Base-by-base conservation (phyloP, 768 basidiomycete species). In the Mycena indigotica region DNA sequence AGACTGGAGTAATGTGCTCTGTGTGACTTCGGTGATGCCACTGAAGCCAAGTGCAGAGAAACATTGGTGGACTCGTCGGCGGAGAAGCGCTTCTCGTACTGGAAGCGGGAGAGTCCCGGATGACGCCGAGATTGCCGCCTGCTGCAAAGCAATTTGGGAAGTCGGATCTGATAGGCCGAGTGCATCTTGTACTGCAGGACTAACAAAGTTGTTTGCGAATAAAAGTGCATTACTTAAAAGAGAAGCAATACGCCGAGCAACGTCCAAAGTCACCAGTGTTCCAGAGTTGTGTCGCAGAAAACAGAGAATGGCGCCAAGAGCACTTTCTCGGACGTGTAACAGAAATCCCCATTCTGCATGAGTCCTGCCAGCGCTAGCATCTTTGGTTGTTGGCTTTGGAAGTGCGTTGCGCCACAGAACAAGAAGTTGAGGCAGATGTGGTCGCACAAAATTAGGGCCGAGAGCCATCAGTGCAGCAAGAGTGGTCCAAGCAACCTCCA, bases 331-430 rank as follows among this genome's bases (percentile, higher is more conserved):
- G 19, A 98, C 91, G 57, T 92, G 87, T 6, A 98, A 78, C 2
- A 99, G 78, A 74, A 98, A 99, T 32, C 83, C 80, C 94, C 95
- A 98, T 65, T 98, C 97, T 0, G 82, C 76, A 21, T 83, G 76
- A 25, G 86, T 84, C 28, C 95, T 78, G 17, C 85, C 85, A 4
- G 80, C 79, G 16, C 78, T 81, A 0, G 85, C 77, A 65, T 98
- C 96, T 70, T 97, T 97, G 66, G 82, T 89, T 0, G 93, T 95
- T 0, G 93, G 89, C 72, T 98, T 99, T 1, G 97, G 95, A 0
- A 99, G 79, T 1, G 96, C 95, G 65, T 99, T 99, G 28, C 97
- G 81, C 97, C 97, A 99, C 3, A 99, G 83, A 0, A 98, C 93
- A 38, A 98, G 82, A 17, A 98, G 79, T 65, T 98, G 96, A 0